Base-by-base conservation (phyloP, 2,329 filamentous ascomycete species). In the Apiospora rasikravindrae region DNA sequence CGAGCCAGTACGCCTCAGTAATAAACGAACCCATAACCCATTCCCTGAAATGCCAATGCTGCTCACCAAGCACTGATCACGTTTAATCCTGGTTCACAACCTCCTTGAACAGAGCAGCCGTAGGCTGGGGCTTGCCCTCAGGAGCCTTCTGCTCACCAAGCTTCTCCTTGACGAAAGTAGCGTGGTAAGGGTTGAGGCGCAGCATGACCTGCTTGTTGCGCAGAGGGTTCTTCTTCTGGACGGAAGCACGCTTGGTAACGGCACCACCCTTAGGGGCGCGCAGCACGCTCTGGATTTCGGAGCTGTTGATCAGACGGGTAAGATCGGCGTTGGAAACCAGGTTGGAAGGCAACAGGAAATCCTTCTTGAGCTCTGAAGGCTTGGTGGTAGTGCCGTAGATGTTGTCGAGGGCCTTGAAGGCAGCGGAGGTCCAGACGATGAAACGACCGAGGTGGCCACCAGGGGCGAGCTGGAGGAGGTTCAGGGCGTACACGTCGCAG, bases 201-300 rank as follows among this genome's bases (percentile, higher is more conserved):
- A 99, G 93, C 87, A 98, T 91, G 79, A 99, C 93, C 91, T 98
- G 96, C 92, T 95, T 97, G 93, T 99, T 99, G 88, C 89, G 90
- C 80, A 99, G 95, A 82, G 96, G 96, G 91, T 99, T 99, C 95
- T 98, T 98, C 95, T 99, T 99, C 91, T 98, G 96, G 79, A 98
- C 94, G 82, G 90, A 87, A 79, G 89, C 87, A 83, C 96, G 94
- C 92, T 98, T 98, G 86, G 95, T 97, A 83, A 91, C 87, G 83
- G 94, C 91, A 80, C 93, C 91, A 80, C 96, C 96, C 90, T 95
- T 96, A 86, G 95, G 94, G 75, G 93, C 94, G 81, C 93, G 92
- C 82, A 99, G 91, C 73, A 98, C 96, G 86, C 92, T 94, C 92
- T 99, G 96, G 86, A 98, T 93, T 89, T 99, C 96, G 82, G 94